Percentiles rank a stretch among this genome's conserved stretches.
Conservation (phyloP, 208 protist species). For the Crithidia sp. region DNA sequence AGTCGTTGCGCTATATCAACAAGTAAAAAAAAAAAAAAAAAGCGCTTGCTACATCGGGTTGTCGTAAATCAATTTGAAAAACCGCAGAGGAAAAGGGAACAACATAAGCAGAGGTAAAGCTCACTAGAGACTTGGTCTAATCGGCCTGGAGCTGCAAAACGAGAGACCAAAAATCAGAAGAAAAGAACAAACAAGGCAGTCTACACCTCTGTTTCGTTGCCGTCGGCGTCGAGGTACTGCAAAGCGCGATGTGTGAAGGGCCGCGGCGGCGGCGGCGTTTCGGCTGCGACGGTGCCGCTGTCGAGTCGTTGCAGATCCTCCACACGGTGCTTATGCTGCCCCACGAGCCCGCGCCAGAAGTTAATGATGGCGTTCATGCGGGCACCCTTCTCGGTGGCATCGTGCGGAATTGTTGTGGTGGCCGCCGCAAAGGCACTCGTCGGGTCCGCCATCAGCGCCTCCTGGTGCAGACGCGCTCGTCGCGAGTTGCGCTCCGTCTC, state of each 20-base stretch:
- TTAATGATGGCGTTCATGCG: slow-evolving; percentile 63
- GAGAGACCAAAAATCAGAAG: not conserved
- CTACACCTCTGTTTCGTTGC: not conserved
- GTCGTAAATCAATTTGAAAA: too few species aligned
- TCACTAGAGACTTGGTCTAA: too few species aligned
- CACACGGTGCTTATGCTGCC: slow-evolving; percentile 45
- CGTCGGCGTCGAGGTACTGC: slow-evolving; percentile 18
- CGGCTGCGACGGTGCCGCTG: not conserved
- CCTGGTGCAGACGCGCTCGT: slow-evolving; percentile 32
- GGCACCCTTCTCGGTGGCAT: slow-evolving; percentile 35
- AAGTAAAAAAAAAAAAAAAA: too few species aligned
- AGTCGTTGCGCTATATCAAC: too few species aligned
- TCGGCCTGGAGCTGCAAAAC: too few species aligned
- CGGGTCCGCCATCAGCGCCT: not conserved
- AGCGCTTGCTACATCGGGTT: too few species aligned
- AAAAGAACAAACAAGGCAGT: not conserved
- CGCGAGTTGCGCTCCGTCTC: slow-evolving; percentile 26
- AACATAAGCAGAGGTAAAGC: too few species aligned
- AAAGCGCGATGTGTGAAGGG: not conserved
- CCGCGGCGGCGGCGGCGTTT: not conserved
- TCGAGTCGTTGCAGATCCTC: not conserved
- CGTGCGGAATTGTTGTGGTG: slow-evolving; percentile 11
- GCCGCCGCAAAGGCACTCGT: slow-evolving; percentile 5
- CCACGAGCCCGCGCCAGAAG: slow-evolving; percentile 69
- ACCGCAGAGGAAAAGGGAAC: not conserved